Conservation (phyloP, 495 filamentous ascomycete genomes). For the Cercophora samala region DNA sequence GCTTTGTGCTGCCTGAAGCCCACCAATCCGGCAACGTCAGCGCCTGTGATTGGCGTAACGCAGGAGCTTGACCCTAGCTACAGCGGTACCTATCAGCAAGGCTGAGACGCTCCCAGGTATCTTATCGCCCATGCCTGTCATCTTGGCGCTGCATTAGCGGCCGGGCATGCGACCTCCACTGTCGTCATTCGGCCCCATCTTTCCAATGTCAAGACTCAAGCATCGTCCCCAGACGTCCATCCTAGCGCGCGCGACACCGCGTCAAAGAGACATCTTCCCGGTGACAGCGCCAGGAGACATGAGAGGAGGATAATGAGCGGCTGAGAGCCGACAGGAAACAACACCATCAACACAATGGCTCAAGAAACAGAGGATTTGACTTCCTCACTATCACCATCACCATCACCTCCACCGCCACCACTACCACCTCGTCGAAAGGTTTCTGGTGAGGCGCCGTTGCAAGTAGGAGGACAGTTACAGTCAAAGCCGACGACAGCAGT, state of each 20-base stretch:
- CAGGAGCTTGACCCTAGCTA: slow-evolving; percentile 8
- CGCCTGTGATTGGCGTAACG: slow-evolving; percentile 16
- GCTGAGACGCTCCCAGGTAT: slow-evolving; percentile 18
- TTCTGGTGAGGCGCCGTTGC: slow-evolving; percentile 29
- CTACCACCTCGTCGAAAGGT: slow-evolving; percentile 58
- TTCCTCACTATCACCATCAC: slow-evolving; percentile 7
- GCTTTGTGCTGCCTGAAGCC: not conserved
- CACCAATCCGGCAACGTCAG: not conserved
- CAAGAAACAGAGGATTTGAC: slow-evolving; percentile 20
- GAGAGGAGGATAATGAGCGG: slow-evolving; percentile 22
- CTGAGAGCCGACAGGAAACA: slow-evolving; percentile 10
- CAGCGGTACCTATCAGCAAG: slow-evolving; percentile 16
- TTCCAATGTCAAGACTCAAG: not conserved
- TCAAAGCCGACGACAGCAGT: slow-evolving; percentile 80
- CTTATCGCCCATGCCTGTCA: slow-evolving; percentile 13
- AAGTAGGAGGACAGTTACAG: slow-evolving; percentile 46
- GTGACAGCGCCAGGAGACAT: not conserved
- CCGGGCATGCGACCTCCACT: slow-evolving; percentile 1
- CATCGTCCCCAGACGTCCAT: not conserved
- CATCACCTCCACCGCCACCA: slow-evolving; percentile 39
- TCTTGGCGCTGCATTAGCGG: slow-evolving; percentile 2
- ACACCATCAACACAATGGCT: slow-evolving; percentile 31
- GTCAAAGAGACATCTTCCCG: not conserved
- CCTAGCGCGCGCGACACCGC: not conserved
- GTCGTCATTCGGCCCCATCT: slow-evolving; percentile 10